Conservation (phyloP, 192 early-diverging fungal genomes). For the Coemansia sp. region DNA sequence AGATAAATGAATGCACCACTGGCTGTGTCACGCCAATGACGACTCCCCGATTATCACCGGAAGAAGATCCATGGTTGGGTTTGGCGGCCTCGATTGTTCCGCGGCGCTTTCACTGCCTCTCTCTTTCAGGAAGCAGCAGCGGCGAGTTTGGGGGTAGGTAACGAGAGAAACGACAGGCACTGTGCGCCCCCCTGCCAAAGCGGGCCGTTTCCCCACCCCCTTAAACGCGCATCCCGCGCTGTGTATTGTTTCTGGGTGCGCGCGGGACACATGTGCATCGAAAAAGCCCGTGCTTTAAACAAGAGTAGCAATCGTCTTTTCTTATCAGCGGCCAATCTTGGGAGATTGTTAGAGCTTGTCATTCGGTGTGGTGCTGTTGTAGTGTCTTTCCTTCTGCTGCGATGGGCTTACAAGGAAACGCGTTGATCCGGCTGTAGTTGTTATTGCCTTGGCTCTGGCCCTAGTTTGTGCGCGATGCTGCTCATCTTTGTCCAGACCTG, state of each 20-base stretch:
- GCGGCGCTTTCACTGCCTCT: not conserved
- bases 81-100: not conserved
- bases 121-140: too few relatives aligned
- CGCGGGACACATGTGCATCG: not conserved
- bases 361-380: not conserved
- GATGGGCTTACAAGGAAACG: too few relatives aligned
- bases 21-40: not conserved
- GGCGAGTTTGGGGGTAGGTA: not conserved
- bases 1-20: not conserved
- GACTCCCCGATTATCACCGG: not conserved
- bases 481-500: too few relatives aligned
- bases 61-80: not conserved
- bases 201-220: not conserved
- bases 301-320: not conserved
- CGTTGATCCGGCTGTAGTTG: too few relatives aligned
- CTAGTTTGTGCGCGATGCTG: too few relatives aligned
- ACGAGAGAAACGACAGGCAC: not conserved
- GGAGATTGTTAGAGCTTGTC: not conserved
- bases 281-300: slow-evolving; percentile 1
- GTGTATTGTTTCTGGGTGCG: not conserved
- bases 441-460: too few relatives aligned
- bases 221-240: too few relatives aligned
- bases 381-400: too few relatives aligned
- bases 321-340: not conserved
- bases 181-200: not conserved